Percentiles rank a stretch among this genome's conserved stretches.
Evolutionary conservation across 2,329 filamentous ascomycete genomes (phyloP).

Genomic region (Alternaria arborescens): DNA sequence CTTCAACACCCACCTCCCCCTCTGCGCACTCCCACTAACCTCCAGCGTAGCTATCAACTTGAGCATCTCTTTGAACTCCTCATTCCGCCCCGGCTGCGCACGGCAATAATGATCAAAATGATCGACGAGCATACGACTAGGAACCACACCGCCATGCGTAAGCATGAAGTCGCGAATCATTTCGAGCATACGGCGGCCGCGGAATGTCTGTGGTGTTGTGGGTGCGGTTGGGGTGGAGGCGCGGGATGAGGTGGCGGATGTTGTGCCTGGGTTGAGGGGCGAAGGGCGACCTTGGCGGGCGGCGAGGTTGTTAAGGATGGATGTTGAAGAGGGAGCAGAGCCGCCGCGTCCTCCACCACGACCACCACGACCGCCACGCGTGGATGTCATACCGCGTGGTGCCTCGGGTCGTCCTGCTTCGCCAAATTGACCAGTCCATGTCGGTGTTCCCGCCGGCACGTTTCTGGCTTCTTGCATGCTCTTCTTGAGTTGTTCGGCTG

Average conservation of each 20-base stretch:
- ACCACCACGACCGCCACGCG: constrained; percentile 53
- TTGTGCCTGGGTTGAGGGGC: constrained; percentile 12
- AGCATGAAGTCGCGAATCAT: constrained; percentile 80
- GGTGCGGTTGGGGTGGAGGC: constrained; percentile 38
- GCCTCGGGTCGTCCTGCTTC: constrained; percentile 71
- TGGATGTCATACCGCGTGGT: constrained; percentile 46
- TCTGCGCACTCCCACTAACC: constrained; percentile 58
- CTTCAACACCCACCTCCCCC: constrained; percentile 67
- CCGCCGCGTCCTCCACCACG: constrained; percentile 47
- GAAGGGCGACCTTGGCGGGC: constrained; percentile 49
- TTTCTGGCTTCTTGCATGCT: constrained; percentile 75
- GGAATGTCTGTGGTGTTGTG: constrained; percentile 35
- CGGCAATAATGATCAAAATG: constrained; percentile 86
- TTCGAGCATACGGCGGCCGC: constrained; percentile 56
- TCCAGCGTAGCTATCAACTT: constrained; percentile 78
- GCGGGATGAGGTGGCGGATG: constrained; percentile 32
- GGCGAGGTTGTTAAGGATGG: constrained; percentile 56
- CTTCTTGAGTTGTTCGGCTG: constrained; percentile 77
- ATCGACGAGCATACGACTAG: constrained; percentile 86
- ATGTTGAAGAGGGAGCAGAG: constrained; percentile 50
- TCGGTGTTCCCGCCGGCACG: constrained; percentile 83
- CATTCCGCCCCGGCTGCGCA: constrained; percentile 68
- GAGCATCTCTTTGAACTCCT: constrained; percentile 83
- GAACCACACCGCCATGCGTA: constrained; percentile 78
- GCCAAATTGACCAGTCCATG: constrained; percentile 90